Percentiles rank a stretch among this genome's conserved stretches.
phyloP scores from a whole-genome alignment of 2,329 filamentous ascomycete species.

The Neonectria hederae region DNA sequence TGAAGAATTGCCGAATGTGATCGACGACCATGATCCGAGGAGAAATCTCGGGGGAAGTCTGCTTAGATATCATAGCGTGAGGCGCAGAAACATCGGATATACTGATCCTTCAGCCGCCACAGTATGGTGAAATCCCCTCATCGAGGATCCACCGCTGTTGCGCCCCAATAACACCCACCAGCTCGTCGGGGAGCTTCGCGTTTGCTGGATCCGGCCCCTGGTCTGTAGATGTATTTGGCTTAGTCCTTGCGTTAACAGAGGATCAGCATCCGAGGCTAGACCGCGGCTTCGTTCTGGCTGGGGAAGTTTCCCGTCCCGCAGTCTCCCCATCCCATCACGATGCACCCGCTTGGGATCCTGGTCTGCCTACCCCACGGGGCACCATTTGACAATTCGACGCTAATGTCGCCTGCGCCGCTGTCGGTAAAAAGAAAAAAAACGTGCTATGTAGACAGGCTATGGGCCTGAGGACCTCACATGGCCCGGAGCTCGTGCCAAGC shows the following conservation, averaged over 20 bases:
- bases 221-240: neutral
- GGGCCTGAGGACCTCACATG: slow-evolving; percentile 3
- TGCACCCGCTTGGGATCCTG: neutral
- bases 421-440: slow-evolving; percentile 12
- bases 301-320: neutral
- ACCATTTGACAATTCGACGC: slow-evolving; percentile 10
- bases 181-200: neutral
- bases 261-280: neutral
- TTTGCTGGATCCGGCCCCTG: neutral
- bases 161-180: slow-evolving; percentile 15
- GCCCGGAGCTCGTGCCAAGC: neutral
- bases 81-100: slow-evolving; percentile 40
- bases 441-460: neutral
- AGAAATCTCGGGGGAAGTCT: slow-evolving; percentile 34
- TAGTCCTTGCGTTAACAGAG: neutral
- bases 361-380: slow-evolving; percentile 19
- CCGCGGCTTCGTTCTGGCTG: neutral
- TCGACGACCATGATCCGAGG: slow-evolving; percentile 21
- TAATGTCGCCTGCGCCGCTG: slow-evolving; percentile 5
- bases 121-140: slow-evolving; percentile 1
- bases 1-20: neutral
- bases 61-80: neutral
- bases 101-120: neutral
- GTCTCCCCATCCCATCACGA: slow-evolving; percentile 4
- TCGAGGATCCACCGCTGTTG: slow-evolving; percentile 1